Base-by-base conservation (phyloP, 2,329 filamentous ascomycete species). In the Stemphylium beticola region DNA sequence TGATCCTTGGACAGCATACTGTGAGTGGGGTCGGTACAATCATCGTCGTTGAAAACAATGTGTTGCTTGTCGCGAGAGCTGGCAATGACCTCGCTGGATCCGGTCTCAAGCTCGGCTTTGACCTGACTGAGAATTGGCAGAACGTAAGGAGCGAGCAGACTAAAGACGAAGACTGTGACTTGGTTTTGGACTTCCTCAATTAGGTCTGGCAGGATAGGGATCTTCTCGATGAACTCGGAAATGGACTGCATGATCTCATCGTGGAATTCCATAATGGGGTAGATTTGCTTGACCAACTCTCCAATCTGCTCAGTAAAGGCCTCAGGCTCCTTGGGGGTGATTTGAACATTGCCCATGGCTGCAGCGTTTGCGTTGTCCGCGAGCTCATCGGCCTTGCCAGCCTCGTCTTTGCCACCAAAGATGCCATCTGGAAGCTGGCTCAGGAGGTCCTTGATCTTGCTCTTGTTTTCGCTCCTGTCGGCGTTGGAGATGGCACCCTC, bases 1-100 rank as follows among this genome's bases (percentile, higher is more conserved):
- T 97, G 93, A 68, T 97, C 93, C 79, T 97, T 97, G 55, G 92
- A 92, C 47, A 97, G 81, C 93, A 96, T 96, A 17, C 91, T 96
- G 79, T 97, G 93, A 1, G 93, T 97, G 0, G 93, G 93, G 69
- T 97, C 89, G 17, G 86, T 87, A 59, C 80, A 89, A 46, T 83
- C 59, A 69, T 96, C 88, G 62, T 97, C 87, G 39, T 90, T 78
- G 76, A 96, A 97, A 44, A 97, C 92, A 63, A 96, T 84, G 68
- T 90, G 86, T 78, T 96, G 92, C 79, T 96, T 89, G 47, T 88
- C 85, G 74, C 88, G 83, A 73, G 90, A 93, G 79, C 88, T 92
- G 67, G 91, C 82, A 61, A 97, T 96, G 67, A 97, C 89, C 75
- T 96, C 91, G 2, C 86, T 87, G 2, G 92, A 95, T 29, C 93